Conservation (phyloP, 306 rosid genomes). For the Mimosa bimucronata region DNA sequence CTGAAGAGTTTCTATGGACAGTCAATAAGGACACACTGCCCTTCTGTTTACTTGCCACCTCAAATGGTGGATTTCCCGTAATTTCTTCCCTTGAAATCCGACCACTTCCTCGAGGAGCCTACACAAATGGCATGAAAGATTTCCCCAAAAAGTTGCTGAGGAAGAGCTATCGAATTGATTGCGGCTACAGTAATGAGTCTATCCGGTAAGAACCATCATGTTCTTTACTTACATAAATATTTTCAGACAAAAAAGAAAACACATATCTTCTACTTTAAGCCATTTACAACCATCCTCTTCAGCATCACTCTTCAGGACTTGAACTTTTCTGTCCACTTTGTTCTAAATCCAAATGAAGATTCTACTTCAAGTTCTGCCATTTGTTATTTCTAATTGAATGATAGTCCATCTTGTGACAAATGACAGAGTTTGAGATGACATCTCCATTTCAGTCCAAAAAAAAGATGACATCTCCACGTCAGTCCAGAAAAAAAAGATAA, state of each 20-base stretch:
- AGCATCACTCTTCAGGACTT: not conserved
- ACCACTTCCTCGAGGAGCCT: constrained; percentile 80
- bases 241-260: not conserved
- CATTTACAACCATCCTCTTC: not conserved
- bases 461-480: too few relatives aligned
- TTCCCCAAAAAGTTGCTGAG: constrained; percentile 60
- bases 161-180: constrained; percentile 73
- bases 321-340: not conserved
- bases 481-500: too few relatives aligned
- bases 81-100: constrained; percentile 81
- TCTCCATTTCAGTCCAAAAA: too few relatives aligned
- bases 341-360: not conserved
- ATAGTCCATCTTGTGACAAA: not conserved
- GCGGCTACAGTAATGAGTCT: constrained; percentile 69
- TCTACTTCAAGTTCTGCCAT: not conserved
- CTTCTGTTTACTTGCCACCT: constrained; percentile 64
- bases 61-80: constrained; percentile 65
- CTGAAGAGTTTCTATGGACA: constrained; percentile 82
- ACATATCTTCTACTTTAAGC: not conserved
- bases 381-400: not conserved
- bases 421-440: not conserved
- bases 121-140: constrained; percentile 61
- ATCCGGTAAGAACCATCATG: constrained; percentile 53
- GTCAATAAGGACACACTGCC: constrained; percentile 55
- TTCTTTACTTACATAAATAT: not conserved